phyloP scores from a whole-genome alignment of 2,329 filamentous ascomycete species.

The Exophiala viscosa region DNA sequence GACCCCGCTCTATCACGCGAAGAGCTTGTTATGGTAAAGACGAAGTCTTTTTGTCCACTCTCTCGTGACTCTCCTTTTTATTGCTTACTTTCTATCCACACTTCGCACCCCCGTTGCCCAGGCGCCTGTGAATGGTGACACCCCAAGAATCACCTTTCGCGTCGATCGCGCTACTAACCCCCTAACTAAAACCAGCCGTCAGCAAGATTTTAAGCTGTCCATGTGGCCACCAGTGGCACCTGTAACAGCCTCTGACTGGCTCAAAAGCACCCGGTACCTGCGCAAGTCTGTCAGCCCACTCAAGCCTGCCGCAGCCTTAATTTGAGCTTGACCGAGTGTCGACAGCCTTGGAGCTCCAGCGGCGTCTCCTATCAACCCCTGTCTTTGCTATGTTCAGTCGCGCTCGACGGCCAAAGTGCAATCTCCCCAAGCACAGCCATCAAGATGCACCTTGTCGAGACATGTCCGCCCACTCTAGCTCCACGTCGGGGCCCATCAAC shows the following conservation, averaged over 20 bases:
- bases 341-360: too few relatives aligned
- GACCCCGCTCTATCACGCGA: too few relatives aligned
- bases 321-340: constrained; percentile 14
- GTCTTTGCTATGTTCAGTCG: constrained; percentile 1
- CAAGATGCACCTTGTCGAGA: not conserved
- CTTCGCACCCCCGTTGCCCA: constrained; percentile 1
- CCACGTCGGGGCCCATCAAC: constrained; percentile 3
- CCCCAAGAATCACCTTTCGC: constrained; percentile 6
- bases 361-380: not conserved
- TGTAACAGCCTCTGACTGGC: constrained; percentile 5
- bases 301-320: constrained; percentile 19
- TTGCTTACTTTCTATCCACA: constrained; percentile 1
- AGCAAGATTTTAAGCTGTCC: constrained; percentile 15
- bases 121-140: constrained; percentile 1
- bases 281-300: constrained; percentile 1
- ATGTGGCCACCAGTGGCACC: constrained; percentile 6
- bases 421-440: constrained; percentile 9
- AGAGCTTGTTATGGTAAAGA: too few relatives aligned
- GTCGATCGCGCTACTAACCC: not conserved
- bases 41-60: too few relatives aligned
- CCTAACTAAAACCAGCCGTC: constrained; percentile 6
- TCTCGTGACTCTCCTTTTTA: not conserved
- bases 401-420: constrained; percentile 10
- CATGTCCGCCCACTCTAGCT: constrained; percentile 13
- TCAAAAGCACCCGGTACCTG: constrained; percentile 12